These are phyloP conservation scores for Graphilbum fragrans DNA, from an alignment of 2,329 filamentous ascomycete species.

Conservation along the genomic window DNA sequence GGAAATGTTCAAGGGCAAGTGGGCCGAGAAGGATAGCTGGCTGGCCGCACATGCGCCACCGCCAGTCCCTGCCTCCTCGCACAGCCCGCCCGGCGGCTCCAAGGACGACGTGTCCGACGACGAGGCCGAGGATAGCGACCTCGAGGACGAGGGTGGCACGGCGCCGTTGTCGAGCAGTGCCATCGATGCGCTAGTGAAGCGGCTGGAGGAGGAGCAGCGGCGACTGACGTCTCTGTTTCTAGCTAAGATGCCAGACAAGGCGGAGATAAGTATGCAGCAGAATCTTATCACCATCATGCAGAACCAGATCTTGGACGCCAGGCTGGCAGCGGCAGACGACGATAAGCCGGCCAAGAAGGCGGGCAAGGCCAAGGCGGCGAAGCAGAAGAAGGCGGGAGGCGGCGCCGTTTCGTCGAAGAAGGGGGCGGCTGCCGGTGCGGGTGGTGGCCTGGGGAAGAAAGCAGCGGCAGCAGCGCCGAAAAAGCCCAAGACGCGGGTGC, in stretches of 20 bases:
- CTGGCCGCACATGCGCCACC: constrained; percentile 49
- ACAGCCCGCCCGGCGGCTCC: constrained; percentile 35
- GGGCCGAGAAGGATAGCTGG: constrained; percentile 71
- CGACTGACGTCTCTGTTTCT: constrained; percentile 43
- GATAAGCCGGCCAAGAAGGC: constrained; percentile 48
- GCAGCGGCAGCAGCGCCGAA: constrained; percentile 21
- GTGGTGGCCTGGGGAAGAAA: constrained; percentile 20
- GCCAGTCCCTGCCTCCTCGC: not conserved
- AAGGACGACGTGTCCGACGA: constrained; percentile 63
- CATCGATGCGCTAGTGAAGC: constrained; percentile 39
- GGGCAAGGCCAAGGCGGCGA: constrained; percentile 40
- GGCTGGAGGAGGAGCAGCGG: constrained; percentile 42
- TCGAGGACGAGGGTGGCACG: constrained; percentile 45
- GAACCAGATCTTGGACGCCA: constrained; percentile 55
- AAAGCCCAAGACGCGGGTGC: constrained; percentile 44
- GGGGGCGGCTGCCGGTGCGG: constrained; percentile 12
- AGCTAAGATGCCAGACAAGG: constrained; percentile 36
- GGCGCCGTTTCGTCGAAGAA: constrained; percentile 6
- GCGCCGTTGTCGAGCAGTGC: constrained; percentile 25
- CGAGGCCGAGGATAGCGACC: constrained; percentile 55
- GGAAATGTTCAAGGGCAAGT: constrained; percentile 61
- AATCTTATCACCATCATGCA: constrained; percentile 54
- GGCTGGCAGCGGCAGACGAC: constrained; percentile 38
- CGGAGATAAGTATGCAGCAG: constrained; percentile 43
- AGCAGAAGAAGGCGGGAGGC: constrained; percentile 30